phyloP scores from a whole-genome alignment of 2,329 filamentous ascomycete genomes.

The Venturia aucupariae region DNA sequence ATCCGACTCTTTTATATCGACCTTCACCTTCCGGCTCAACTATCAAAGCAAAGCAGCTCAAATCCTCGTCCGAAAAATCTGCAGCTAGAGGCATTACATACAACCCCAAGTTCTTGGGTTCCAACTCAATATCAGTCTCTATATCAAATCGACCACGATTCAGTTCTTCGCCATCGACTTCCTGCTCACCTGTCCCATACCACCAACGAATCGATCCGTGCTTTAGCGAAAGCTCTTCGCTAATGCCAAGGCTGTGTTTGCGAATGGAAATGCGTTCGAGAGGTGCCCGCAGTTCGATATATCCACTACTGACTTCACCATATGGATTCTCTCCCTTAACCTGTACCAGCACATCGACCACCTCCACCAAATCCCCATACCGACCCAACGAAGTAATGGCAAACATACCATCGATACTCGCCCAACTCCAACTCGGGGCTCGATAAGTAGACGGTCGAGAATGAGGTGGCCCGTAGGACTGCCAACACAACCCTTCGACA shows the following conservation, averaged over 20 bases:
- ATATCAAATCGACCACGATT: background rate
- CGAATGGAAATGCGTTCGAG: background rate
- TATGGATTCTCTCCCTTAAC: slow-evolving; percentile 5
- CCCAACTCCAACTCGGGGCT: slow-evolving; percentile 15
- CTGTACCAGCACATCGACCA: background rate
- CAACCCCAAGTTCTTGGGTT: background rate
- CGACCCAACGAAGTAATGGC: background rate
- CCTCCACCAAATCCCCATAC: background rate
- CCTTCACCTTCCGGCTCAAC: background rate
- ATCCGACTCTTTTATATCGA: background rate
- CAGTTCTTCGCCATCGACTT: background rate
- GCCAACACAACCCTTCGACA: background rate
- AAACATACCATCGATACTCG: slow-evolving; percentile 10
- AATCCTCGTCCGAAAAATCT: background rate
- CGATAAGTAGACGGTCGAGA: slow-evolving; percentile 2
- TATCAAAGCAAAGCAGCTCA: background rate
- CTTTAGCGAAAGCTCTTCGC: background rate
- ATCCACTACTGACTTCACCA: slow-evolving; percentile 6
- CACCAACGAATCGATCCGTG: background rate
- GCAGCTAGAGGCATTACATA: background rate
- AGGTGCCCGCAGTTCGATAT: background rate
- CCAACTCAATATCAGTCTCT: background rate
- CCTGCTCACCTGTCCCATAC: background rate
- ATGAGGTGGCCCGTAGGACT: background rate
- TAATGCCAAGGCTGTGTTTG: background rate